Evolutionary conservation across 345 rosid genomes (phyloP).

Genomic region (Citrus glauca): DNA sequence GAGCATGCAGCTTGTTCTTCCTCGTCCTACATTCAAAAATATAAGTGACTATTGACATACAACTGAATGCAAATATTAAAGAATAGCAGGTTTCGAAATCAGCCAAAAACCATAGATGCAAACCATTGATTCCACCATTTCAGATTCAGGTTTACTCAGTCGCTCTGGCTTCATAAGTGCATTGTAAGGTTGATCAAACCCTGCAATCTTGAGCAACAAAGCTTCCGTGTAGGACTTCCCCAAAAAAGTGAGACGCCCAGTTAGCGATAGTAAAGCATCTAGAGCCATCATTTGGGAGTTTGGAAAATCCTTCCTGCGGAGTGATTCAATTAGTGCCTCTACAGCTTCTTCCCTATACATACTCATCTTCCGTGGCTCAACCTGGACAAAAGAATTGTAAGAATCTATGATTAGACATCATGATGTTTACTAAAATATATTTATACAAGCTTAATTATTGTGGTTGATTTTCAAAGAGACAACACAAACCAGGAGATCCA

Average conservation of each 20-base stretch:
- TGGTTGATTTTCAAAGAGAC: background rate
- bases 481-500: constrained; percentile 56
- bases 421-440: background rate
- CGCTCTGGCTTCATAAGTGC: constrained; percentile 38
- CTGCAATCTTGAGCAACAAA: constrained; percentile 58
- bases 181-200: constrained; percentile 53
- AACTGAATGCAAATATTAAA: background rate
- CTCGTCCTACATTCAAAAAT: constrained; percentile 30
- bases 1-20: constrained; percentile 49
- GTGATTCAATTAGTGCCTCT: constrained; percentile 52
- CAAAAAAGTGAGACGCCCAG: constrained; percentile 43
- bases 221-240: constrained; percentile 50
- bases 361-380: constrained; percentile 72
- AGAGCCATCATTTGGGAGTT: constrained; percentile 50
- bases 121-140: constrained; percentile 40
- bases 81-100: background rate
- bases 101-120: background rate
- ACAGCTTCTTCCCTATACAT: constrained; percentile 69
- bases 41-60: background rate
- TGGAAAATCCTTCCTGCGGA: constrained; percentile 52
- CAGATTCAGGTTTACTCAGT: constrained; percentile 20
- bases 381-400: constrained; percentile 25
- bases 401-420: background rate
- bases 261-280: constrained; percentile 42
- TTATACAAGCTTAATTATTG: background rate